Percentiles rank a stretch among this genome's conserved stretches.
Evolutionary conservation across 2,329 filamentous ascomycete species (phyloP).

Genomic region (Fragosphaeria purpurea): DNA sequence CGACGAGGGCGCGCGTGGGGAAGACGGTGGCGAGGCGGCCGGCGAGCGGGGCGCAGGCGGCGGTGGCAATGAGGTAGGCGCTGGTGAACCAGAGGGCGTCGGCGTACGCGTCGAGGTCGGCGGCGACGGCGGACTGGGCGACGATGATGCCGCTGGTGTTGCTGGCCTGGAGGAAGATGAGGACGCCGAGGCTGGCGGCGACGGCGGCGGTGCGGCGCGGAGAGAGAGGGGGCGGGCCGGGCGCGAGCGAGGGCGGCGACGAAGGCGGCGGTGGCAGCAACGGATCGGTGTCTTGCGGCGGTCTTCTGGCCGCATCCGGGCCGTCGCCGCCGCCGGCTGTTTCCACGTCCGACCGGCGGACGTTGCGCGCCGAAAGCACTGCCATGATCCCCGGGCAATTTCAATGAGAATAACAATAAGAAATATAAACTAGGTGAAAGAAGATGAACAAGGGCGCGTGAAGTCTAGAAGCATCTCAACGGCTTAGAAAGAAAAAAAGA

Average conservation of each 20-base stretch:
- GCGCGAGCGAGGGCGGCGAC: not conserved
- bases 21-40: constrained; percentile 69
- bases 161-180: constrained; percentile 52
- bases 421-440: no score
- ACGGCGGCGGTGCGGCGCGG: constrained; percentile 33
- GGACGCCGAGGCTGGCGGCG: constrained; percentile 40
- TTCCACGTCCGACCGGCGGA: no score
- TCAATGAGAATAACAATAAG: no score
- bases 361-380: no score
- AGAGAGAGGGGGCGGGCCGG: constrained; percentile 6
- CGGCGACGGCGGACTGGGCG: constrained; percentile 66
- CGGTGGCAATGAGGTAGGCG: constrained; percentile 57
- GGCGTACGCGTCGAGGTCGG: constrained; percentile 63
- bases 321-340: no score
- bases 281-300: no score
- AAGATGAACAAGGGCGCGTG: no score
- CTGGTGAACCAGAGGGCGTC: constrained; percentile 73
- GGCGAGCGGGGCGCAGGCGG: constrained; percentile 54
- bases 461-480: no score
- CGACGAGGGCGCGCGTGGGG: constrained; percentile 54
- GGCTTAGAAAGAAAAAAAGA: not conserved
- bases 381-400: no score
- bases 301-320: no score
- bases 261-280: no score
- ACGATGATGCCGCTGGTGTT: constrained; percentile 79